Base-by-base conservation (phyloP, 768 basidiomycete species). In the Coprinopsis marcescibilis region DNA sequence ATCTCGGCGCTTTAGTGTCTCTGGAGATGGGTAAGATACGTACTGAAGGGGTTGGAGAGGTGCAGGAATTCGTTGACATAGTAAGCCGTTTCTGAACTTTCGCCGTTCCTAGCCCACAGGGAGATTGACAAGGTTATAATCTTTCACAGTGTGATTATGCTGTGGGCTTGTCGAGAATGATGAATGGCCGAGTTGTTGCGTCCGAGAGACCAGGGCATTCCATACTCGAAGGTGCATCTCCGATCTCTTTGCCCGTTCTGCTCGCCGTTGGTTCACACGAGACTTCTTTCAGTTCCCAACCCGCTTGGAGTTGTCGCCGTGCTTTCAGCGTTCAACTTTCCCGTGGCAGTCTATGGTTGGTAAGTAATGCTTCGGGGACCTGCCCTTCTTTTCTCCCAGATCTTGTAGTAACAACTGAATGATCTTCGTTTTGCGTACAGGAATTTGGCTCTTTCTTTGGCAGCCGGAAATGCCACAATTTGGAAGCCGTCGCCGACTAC, bases 401-500 rank as follows among this genome's bases (percentile, higher is more conserved):
- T n/a, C n/a, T n/a, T n/a, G n/a, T n/a, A n/a, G n/a, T n/a, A n/a
- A n/a, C n/a, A n/a, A n/a, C n/a, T n/a, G n/a, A n/a, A 40, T 48
- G 40, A 41, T 24, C 37, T 5, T 17, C 19, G 53, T 36, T 27
- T 48, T 33, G 41, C 55, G 51, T 41, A 23, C 57, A 92, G 93
- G 93, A 97, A 97, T 64, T 69, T 95, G 41, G 78, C 91, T 2
- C 73, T 97, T 19, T 89, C 92, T 3, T 67, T 97, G 48, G 85
- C 89, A 1, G 85, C 88, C 23, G 93, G 93, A 14, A 97, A 98
- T 63, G 84, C 91, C 1, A 94, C 91, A 0, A 63, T 98, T 37
- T 97, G 94, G 94, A 97, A 97, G 61, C 94, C 94, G 5, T 87
- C 92, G 0, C 89, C 85, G 2, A 87, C 76, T 2, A 97, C 94